phyloP scores from a whole-genome alignment of 1,284 basidiomycete genomes.

The Crucibulum parvulum region DNA sequence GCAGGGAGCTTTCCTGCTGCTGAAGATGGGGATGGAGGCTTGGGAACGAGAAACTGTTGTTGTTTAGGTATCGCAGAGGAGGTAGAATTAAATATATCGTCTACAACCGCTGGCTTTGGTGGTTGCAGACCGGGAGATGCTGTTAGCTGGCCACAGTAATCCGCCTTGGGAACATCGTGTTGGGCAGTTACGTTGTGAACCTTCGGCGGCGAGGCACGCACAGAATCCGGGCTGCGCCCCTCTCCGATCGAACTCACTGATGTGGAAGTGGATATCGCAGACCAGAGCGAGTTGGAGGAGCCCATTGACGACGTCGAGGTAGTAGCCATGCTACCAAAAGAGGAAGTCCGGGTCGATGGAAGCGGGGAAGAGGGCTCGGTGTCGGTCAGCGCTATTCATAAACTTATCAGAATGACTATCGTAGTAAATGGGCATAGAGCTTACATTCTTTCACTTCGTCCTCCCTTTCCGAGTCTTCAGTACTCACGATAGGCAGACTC shows the following conservation, averaged over 20 bases:
- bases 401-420: not conserved
- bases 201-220: not conserved
- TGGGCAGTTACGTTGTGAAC: not conserved
- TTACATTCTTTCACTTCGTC: no score
- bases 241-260: not conserved
- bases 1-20: no score
- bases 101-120: not conserved
- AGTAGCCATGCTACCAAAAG: not conserved
- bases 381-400: not conserved
- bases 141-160: not conserved
- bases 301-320: conserved; percentile 5
- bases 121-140: not conserved
- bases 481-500: no score
- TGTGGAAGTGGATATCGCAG: not conserved
- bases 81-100: not conserved
- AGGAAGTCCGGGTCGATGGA: not conserved
- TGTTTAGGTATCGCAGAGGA: not conserved
- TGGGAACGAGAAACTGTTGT: not conserved
- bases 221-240: not conserved
- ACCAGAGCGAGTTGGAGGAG: not conserved
- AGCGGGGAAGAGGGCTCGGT: not conserved
- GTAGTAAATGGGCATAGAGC: no score
- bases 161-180: not conserved
- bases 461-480: no score
- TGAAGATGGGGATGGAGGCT: not conserved